phyloP scores from a whole-genome alignment of 176 grass and related monocot species.

The Aegilops longissima region DNA sequence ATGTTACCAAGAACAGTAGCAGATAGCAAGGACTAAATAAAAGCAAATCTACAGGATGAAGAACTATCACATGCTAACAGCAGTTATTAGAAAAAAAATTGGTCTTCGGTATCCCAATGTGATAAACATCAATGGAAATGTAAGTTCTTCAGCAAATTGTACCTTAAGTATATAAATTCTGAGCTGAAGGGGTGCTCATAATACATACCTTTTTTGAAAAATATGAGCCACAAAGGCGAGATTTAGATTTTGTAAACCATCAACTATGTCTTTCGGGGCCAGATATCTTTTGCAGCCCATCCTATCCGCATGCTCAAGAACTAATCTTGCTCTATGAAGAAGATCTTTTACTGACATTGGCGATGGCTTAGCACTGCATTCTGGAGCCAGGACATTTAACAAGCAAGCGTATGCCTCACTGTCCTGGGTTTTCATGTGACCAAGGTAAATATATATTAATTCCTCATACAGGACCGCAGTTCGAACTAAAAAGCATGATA shows the following conservation, averaged over 20 bases:
- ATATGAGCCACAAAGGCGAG: constrained; percentile 98
- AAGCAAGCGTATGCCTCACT: constrained; percentile 91
- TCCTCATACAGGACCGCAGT: not conserved
- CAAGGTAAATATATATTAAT: constrained; percentile 9
- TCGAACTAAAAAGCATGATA: constrained; percentile 13
- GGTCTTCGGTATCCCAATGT: constrained; percentile 13
- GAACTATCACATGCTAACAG: constrained; percentile 21
- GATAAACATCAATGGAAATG: not conserved
- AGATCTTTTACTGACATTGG: constrained; percentile 77
- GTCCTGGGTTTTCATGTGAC: constrained; percentile 62
- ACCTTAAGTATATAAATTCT: constrained; percentile 8
- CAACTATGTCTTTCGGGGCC: constrained; percentile 94
- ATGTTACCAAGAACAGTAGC: not conserved
- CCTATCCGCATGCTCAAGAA: constrained; percentile 96
- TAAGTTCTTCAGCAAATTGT: not conserved
- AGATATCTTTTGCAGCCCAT: constrained; percentile 99
- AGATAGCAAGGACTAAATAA: not conserved
- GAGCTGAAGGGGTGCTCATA: not conserved
- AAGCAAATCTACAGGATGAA: not conserved
- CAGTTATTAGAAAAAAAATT: not conserved
- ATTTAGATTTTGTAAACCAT: constrained; percentile 94
- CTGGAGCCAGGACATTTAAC: constrained; percentile 86
- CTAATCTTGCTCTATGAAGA: constrained; percentile 83
- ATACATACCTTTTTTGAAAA: constrained; percentile 90
- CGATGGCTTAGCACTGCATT: constrained; percentile 68